phyloP scores from a whole-genome alignment of 345 rosid species.

The Geranium rotundifolium region DNA sequence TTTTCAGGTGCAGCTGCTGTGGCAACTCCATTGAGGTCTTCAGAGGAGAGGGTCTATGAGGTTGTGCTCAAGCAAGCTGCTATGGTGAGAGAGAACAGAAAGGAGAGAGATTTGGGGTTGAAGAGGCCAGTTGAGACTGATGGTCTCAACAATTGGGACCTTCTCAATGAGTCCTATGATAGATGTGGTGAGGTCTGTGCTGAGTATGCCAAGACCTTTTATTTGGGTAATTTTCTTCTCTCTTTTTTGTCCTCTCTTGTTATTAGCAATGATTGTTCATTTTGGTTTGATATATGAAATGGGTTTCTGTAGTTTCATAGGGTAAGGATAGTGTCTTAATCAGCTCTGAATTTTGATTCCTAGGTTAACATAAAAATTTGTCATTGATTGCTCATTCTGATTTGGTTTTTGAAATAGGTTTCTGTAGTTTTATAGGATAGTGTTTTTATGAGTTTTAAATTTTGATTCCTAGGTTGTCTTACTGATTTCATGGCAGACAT shows the following conservation, averaged over 20 bases:
- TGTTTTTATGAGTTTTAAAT: too few species aligned
- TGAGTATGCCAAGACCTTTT: slow-evolving; percentile 54
- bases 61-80: slow-evolving; percentile 53
- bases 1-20: slow-evolving; percentile 15
- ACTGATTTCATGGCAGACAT: too few species aligned
- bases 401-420: too few species aligned
- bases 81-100: slow-evolving; percentile 27
- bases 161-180: slow-evolving; percentile 35
- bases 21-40: slow-evolving; percentile 26
- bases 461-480: too few species aligned
- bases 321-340: too few species aligned
- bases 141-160: slow-evolving; percentile 17
- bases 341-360: too few species aligned
- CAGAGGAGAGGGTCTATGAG: slow-evolving; percentile 40
- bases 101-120: slow-evolving; percentile 7
- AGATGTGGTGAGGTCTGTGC: slow-evolving; percentile 53
- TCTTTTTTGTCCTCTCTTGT: background rate
- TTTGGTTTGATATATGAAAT: too few species aligned
- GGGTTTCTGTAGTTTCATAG: too few species aligned
- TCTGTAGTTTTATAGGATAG: too few species aligned
- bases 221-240: slow-evolving; percentile 28
- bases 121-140: slow-evolving; percentile 12
- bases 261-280: too few species aligned
- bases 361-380: too few species aligned
- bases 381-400: too few species aligned